Base-by-base conservation (phyloP, 2,329 filamentous ascomycete species). In the Xylariaceae sp. region DNA sequence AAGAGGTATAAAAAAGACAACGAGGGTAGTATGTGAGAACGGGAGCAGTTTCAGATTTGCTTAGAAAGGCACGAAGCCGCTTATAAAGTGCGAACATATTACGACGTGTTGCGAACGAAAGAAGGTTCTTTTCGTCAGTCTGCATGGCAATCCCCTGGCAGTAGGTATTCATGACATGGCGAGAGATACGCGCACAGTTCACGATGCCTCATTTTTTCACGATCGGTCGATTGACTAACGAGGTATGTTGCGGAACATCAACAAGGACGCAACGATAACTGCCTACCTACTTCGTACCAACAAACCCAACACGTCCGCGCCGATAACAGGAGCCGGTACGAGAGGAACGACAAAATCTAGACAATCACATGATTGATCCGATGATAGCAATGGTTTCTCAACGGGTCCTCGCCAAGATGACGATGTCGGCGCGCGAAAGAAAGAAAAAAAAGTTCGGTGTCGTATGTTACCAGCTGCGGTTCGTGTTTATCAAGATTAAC, bases 171-270 rank as follows among this genome's bases (percentile, higher is more conserved):
- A 1, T 30, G 23, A 5, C 23, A 30, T 30, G 23, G 23, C 23
- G 23, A 30, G 23, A 30, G 23, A 30, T 30, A 30, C 23, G 23
- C 23, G n/a, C 17, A 58, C 4, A 34, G n/a, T 50, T 61, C 61
- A 61, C 60, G 58, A 61, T 61, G 45, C 55, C 13, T 53, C 47
- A 41, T 41, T 7, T 41, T 7, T 13, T 41, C 37, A 41, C 13
- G 9, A 41, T 13, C 13, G 9, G 9, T 13, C 13, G 13, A 41
- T 13, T 41, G 9, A 9, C 37, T 7, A 13, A 41, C 37, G 9
- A 41, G 9, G 9, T 9, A 9, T 10, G 37, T 13, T 4, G 37
- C 13, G 11, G 13, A n/a, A 45, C 41, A 18, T 18, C 17, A 18
- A 18, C 17, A 18, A 18, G 2, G 13, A 45, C 11, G 41, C 41